Evolutionary conservation across 768 basidiomycete species (phyloP), one percentile per base, ranked within the genome.

Genomic region (Nevesoporus exiguus): DNA sequence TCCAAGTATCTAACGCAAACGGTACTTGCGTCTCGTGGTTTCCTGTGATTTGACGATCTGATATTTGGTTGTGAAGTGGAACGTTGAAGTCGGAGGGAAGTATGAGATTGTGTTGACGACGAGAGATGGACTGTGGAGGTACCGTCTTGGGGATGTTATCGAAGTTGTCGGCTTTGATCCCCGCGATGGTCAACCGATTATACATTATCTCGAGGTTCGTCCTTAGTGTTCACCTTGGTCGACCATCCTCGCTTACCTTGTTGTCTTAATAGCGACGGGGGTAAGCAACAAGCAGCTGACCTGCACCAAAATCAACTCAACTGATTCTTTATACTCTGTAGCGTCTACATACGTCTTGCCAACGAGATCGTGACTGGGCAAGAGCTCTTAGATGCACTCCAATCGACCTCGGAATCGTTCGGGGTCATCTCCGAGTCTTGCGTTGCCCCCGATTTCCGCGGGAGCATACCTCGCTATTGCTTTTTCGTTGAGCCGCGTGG

Each of bases 91-190:
- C 2, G 57, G 61, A 17, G 39, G n/a, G 31, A 61, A 52, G 31
- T 62, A 61, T 22, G 61, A 65, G 9, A 55, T 68, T 7, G 37
- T 61, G 17, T 43, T 67, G 50, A 67, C 66, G 2, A 67, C 59
- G 46, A 65, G 62, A 48, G 63, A 67, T 34, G 59, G 61, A 21
- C 46, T 69, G 5, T 62, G 65, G 65, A 54, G 66, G 31, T 58
- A 63, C 31, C 58, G 60, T 45, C 51, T 65, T 10, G 55, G 56
- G 11, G 61, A 69, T 33, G 45, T 63, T n/a, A 25, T 65, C 14
- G 55, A 66, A 15, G 51, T 60, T 8, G 52, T 57, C 2, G 58
- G 67, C 1, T 67, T 65, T 55, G 63, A 65, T 52, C 56, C 57
- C 22, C 48, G 53, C 13, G 58, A 63, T 45, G 66, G 59, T 6